Evolutionary conservation across 179 eudicot genomes (phyloP).

Genomic region (Sideroxylon spinosum): DNA sequence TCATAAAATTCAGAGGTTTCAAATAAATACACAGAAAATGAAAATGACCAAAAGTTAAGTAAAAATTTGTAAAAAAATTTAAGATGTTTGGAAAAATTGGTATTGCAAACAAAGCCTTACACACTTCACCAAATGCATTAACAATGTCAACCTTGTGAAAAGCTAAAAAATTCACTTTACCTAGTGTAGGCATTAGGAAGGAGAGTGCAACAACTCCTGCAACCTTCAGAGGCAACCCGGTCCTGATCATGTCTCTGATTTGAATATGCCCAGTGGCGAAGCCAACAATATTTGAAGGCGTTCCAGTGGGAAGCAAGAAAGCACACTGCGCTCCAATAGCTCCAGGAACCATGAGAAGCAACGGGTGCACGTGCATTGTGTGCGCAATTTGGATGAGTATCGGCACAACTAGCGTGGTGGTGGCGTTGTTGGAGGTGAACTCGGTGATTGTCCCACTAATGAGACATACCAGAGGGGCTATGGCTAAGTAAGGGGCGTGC

Average conservation of each 20-base stretch:
- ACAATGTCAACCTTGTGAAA: neutral
- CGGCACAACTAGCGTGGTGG: slow-evolving; percentile 67
- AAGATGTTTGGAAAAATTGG: no score
- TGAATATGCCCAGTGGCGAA: slow-evolving; percentile 77
- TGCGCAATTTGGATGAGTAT: slow-evolving; percentile 64
- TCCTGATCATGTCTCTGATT: slow-evolving; percentile 63
- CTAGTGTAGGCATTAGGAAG: slow-evolving; percentile 83
- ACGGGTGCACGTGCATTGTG: slow-evolving; percentile 63
- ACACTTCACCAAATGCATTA: no score
- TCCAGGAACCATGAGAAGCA: slow-evolving; percentile 74
- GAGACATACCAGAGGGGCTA: slow-evolving; percentile 65
- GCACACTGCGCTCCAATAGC: slow-evolving; percentile 81
- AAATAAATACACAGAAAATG: no score
- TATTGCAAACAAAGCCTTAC: no score
- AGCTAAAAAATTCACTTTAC: slow-evolving; percentile 24
- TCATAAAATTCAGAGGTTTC: no score
- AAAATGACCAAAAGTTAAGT: no score
- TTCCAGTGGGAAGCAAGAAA: slow-evolving; percentile 67
- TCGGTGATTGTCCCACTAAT: slow-evolving; percentile 62
- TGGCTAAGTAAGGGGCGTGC: slow-evolving; percentile 58
- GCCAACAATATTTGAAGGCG: slow-evolving; percentile 85
- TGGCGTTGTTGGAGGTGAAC: slow-evolving; percentile 78
- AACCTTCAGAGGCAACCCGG: slow-evolving; percentile 62
- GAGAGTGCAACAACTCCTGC: slow-evolving; percentile 43
- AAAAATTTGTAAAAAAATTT: no score